Base-by-base conservation (phyloP, 805 yeast genomes). In the Kregervanrija delftensis region DNA sequence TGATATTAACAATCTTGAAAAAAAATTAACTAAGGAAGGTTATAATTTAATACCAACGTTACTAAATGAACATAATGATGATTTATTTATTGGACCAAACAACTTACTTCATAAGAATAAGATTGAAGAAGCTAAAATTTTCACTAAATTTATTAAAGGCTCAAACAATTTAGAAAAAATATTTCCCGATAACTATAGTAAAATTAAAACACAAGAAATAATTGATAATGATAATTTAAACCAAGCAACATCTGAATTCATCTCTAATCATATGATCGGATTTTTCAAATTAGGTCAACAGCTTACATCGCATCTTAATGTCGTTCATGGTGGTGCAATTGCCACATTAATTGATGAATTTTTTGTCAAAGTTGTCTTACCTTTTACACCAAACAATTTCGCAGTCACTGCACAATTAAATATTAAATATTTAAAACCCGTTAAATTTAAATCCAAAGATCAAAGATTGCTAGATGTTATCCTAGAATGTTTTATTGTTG, bases 341-440 rank as follows among this genome's bases (percentile, higher is more conserved):
- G 69, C 79, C 4, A 74, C 80, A 4, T 60, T 76, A 8, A 55
- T 76, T 10, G 81, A 76, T 51, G 81, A 76, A 53, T 76, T 72
- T 3, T 64, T 76, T 42, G 74, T 77, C 46, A 55, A 68, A n/a
- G 72, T 74, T 40, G 79, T 74, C 13, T 68, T 76, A 48, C 71
- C 79, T 3, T 50, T 63, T 14, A 65, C 76, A 15, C 75, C 74
- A 0, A 61, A 68, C 10, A 37, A 46, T 39, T 65, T 63, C 42
- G 80, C 80, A 9, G 77, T 74, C n/a, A 76, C 81, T 6, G 79
- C 74, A 2, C 63, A 58, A 32, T 57, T 76, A 33, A 53, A 67
- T 4, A 67, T 76, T 8, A 64, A 71, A 44, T 76, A 74, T 50
- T 31, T 53, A 28, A 53, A 45, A 39, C 67, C 71, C 17, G 36